Base-by-base conservation (phyloP, 805 yeast species). In the Ogataea glucozyma region DNA sequence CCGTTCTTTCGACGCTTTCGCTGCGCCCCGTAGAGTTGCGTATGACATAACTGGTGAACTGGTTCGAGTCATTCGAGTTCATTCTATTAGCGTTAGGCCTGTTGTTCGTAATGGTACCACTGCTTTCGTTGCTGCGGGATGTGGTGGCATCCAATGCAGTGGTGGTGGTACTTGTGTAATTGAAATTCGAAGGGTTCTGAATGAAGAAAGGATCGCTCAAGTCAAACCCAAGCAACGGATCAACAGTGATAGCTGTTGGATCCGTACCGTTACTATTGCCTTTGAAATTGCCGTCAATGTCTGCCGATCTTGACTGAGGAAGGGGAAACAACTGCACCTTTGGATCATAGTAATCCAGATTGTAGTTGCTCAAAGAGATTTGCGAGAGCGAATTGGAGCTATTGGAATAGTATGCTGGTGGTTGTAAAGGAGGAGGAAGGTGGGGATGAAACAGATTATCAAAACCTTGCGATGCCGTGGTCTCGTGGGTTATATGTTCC, bases 171-270 rank as follows among this genome's bases (percentile, higher is more conserved):
- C 24, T 34, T 12, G 58, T 60, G 61, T 56, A 56, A 8, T 74
- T 73, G 41, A 72, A 58, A 47, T 71, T 73, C 33, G 65, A 73
- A 3, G 79, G 78, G 49, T 73, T 72, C 13, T 74, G 72, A 34
- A 75, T 63, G 70, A 76, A 74, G 47, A 76, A 76, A 6, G 81
- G 81, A 54, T 76, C 81, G 36, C 62, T 64, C 27, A 72, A 53
- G 43, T 61, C 61, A 49, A 72, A 66, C 8, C 78, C 75, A 19
- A 67, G 52, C 38, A 69, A 57, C 17, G 67, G 67, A 34, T 71
- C 69, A 17, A 67, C 54, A 11, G 59, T 44, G 31, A 47, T 48
- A 13, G 42, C 41, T 20, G 42, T 41, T 5, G 46, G 36, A 11
- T 38, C 44, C 20, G 46, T 47, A 21, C 35, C 24, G 31, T 21